A percentile compares a stretch with the other conserved stretches of the same genome.
Evolutionary conservation across 2,329 filamentous ascomycete genomes (phyloP).

Genomic region (Exophiala sp.): DNA sequence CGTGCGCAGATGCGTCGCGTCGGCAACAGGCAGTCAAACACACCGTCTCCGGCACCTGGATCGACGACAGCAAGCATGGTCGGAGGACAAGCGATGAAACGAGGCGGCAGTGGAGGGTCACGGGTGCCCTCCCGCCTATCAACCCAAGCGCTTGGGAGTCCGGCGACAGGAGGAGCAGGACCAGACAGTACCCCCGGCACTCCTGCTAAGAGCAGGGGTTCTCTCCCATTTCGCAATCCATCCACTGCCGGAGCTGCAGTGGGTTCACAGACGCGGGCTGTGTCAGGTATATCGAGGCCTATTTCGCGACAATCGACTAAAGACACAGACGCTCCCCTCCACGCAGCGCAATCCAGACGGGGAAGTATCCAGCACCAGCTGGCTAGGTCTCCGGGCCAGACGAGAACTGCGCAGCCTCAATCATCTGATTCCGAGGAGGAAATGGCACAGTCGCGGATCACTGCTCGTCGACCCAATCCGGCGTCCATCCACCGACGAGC

Average conservation of each 20-base stretch:
- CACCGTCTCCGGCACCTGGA: constrained; percentile 39
- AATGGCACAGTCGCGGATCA: constrained; percentile 26
- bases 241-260: constrained; percentile 4
- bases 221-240: constrained; percentile 21
- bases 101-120: constrained; percentile 33
- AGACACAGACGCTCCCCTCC: constrained; percentile 15
- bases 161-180: constrained; percentile 10
- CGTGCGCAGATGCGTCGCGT: constrained; percentile 78
- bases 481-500: constrained; percentile 21
- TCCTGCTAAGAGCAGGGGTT: constrained; percentile 25
- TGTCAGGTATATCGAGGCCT: constrained; percentile 19
- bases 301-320: constrained; percentile 25
- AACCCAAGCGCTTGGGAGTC: constrained; percentile 25
- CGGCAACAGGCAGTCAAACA: constrained; percentile 36
- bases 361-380: constrained; percentile 27
- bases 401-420: constrained; percentile 13
- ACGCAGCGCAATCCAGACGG: constrained; percentile 21
- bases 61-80: constrained; percentile 41
- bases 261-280: constrained; percentile 10
- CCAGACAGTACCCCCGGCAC: constrained; percentile 24
- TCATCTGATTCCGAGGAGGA: constrained; percentile 27
- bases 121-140: constrained; percentile 38
- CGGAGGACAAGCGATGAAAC: constrained; percentile 34
- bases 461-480: constrained; percentile 23
- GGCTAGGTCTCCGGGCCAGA: constrained; percentile 23